Base-by-base conservation (phyloP, 2,329 filamentous ascomycete genomes). In the Elsinoe perseae region DNA sequence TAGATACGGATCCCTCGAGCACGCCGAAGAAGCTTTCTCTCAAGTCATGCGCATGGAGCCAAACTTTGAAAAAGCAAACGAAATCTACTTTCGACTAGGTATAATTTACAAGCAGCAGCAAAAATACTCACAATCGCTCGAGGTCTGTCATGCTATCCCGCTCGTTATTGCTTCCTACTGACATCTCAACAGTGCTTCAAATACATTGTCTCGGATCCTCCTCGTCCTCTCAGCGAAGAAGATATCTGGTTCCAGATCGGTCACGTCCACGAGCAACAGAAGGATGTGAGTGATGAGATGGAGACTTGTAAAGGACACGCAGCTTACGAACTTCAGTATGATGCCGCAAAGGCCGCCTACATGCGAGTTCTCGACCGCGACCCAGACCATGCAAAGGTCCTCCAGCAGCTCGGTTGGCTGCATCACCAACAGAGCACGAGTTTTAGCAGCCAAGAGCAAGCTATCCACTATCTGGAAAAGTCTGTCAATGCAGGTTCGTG, bases 241-340 rank as follows among this genome's bases (percentile, higher is more conserved):
- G 93, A 98, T 65, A 98, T 98, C 59, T 97, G 92, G 92, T 98
- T 98, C 76, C 93, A 98, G 72, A 97, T 98, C 67, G 93, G 93
- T 23, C 93, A 98, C 70, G 93, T 98, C 50, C 91, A 98, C 66
- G 93, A 98, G 69, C 93, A 97, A 67, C 92, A 97, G 72, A 97
- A 97, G 79, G 93, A 98, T 67, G 91, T 95, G 78, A 75, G 89
- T 79, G 16, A 8, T 42, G 20, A 27, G 4, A n/a, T 21, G 34
- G 34, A 14, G 3, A 40, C 38, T 23, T 30, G 16, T 12, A 20
- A 40, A 16, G 8, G 18, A 20, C 21, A 20, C 18, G 9, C 43
- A 48, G 56, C 66, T 74, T 54, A 74, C 60, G 58, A 63, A 20
- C 18, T 23, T 52, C 63, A 95, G 90, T 96, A 95, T 67, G 91